phyloP scores from a whole-genome alignment of 768 basidiomycete species.

The Auricularia auricula-judae region DNA sequence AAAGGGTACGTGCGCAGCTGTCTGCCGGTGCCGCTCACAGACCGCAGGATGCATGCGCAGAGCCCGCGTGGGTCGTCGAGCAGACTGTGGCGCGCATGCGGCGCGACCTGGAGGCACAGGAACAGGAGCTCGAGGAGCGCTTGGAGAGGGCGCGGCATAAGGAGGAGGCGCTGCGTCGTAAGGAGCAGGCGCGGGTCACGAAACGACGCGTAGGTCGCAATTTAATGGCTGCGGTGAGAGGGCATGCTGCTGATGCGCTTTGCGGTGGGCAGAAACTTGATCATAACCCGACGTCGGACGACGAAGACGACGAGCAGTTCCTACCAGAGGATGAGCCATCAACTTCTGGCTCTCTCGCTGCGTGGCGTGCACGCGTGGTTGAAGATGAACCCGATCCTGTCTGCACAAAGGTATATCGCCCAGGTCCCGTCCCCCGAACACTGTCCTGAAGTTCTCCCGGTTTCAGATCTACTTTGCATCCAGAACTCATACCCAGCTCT shows the following conservation, averaged over 20 bases:
- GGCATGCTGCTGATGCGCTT: no score
- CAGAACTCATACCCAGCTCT: constrained; percentile 89
- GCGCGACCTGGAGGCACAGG: constrained; percentile 56
- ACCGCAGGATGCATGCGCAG: constrained; percentile 20
- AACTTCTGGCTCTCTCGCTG: neutral
- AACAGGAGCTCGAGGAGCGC: constrained; percentile 50
- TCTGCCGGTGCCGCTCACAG: neutral
- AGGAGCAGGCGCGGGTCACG: constrained; percentile 29
- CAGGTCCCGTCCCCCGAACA: neutral
- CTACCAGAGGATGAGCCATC: constrained; percentile 48
- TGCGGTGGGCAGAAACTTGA: constrained; percentile 8
- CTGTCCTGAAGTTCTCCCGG: neutral
- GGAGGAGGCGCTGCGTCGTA: constrained; percentile 44
- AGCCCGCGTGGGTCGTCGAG: constrained; percentile 64
- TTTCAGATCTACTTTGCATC: constrained; percentile 82
- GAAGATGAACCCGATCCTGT: constrained; percentile 33
- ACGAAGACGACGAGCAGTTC: constrained; percentile 50
- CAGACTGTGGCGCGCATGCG: constrained; percentile 58
- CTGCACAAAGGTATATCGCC: constrained; percentile 36
- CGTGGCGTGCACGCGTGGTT: neutral
- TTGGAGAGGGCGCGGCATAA: constrained; percentile 49
- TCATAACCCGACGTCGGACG: constrained; percentile 21
- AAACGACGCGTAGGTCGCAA: constrained; percentile 30
- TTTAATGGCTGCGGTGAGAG: no score
- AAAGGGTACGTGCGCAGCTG: neutral